Evolutionary conservation across 805 yeast genomes (phyloP).

Genomic region (Candida sakaeoensis): DNA sequence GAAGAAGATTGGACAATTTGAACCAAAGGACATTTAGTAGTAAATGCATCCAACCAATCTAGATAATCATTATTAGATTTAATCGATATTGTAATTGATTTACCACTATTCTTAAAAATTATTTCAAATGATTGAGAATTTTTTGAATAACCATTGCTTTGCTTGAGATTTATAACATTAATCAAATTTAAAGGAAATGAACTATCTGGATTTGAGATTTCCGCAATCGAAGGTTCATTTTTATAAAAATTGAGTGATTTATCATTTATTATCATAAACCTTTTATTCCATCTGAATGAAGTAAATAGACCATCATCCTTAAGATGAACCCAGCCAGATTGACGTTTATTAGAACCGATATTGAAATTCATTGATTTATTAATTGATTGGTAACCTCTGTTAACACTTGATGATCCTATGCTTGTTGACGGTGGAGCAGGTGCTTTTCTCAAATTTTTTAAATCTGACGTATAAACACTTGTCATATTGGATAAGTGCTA

Average conservation of each 20-base stretch:
- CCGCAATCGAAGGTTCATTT: constrained; percentile 42
- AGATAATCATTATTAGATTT: constrained; percentile 77
- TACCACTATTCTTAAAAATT: constrained; percentile 48
- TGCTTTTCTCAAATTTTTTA: constrained; percentile 40
- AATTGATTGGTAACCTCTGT: background rate
- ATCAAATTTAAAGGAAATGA: constrained; percentile 38
- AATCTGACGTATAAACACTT: constrained; percentile 38
- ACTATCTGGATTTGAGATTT: constrained; percentile 25
- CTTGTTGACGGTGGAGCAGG: constrained; percentile 38
- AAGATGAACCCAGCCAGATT: constrained; percentile 83
- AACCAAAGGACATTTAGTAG: constrained; percentile 68
- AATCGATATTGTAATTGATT: constrained; percentile 69
- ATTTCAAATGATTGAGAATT: constrained; percentile 60
- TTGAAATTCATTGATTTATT: constrained; percentile 13
- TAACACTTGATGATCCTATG: background rate
- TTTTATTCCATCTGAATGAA: constrained; percentile 88
- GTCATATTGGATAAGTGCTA: constrained; percentile 23
- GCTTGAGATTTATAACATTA: constrained; percentile 54
- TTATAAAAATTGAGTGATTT: constrained; percentile 72
- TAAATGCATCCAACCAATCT: constrained; percentile 88
- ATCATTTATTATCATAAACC: constrained; percentile 75
- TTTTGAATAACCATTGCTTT: constrained; percentile 39
- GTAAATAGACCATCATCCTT: constrained; percentile 85
- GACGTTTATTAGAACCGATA: constrained; percentile 28
- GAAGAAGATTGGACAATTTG: constrained; percentile 23